Percentiles rank a stretch among this genome's conserved stretches.
Evolutionary conservation across 2,329 filamentous ascomycete genomes (phyloP).

Genomic region (Emmonsiellopsis sp.): DNA sequence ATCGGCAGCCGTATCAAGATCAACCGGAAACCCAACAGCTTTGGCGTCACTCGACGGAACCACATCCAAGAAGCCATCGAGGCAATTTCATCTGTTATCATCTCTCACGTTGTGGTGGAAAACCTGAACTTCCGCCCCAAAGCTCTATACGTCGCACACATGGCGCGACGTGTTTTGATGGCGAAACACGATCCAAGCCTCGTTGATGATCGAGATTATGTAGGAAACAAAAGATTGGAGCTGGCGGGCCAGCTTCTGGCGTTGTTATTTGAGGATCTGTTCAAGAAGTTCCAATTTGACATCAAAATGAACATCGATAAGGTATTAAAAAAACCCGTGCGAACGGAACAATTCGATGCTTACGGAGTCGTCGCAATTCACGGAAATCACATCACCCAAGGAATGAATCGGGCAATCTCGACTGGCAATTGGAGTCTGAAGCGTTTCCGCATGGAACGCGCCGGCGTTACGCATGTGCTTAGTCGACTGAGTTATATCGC

Average conservation of each 20-base stretch:
- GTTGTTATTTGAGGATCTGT: slow-evolving; percentile 90
- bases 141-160: slow-evolving; percentile 89
- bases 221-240: slow-evolving; percentile 94
- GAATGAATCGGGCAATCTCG: slow-evolving; percentile 91
- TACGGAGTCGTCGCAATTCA: slow-evolving; percentile 74
- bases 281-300: slow-evolving; percentile 86
- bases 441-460: slow-evolving; percentile 97
- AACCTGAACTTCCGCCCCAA: slow-evolving; percentile 95
- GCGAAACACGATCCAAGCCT: slow-evolving; percentile 79
- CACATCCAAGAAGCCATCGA: slow-evolving; percentile 88
- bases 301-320: slow-evolving; percentile 94
- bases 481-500: slow-evolving; percentile 94
- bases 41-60: slow-evolving; percentile 56
- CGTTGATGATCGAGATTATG: slow-evolving; percentile 94
- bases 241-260: slow-evolving; percentile 89
- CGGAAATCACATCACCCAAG: slow-evolving; percentile 77
- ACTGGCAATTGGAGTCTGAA: slow-evolving; percentile 98
- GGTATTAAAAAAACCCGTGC: slow-evolving; percentile 84
- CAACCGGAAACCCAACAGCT: slow-evolving; percentile 55
- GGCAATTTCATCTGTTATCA: slow-evolving; percentile 81
- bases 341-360: slow-evolving; percentile 80
- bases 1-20: slow-evolving; percentile 82
- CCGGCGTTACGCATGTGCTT: slow-evolving; percentile 91
- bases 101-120: slow-evolving; percentile 87
- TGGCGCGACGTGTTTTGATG: slow-evolving; percentile 94